Percentiles rank a stretch among this genome's conserved stretches.
Evolutionary conservation across 108 stramenopile species (phyloP).

Genomic region (Skeletonema tropicum): DNA sequence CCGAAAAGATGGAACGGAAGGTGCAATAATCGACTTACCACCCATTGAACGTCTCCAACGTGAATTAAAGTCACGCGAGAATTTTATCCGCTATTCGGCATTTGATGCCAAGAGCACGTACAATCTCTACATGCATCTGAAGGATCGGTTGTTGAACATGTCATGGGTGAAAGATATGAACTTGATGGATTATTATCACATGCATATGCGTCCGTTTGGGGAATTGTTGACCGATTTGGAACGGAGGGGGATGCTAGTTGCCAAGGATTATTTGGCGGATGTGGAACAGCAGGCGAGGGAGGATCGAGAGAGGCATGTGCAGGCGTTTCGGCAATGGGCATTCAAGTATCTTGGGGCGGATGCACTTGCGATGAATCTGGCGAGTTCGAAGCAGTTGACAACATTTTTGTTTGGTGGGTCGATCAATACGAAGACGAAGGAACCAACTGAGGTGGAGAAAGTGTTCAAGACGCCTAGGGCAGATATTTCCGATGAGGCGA

Average conservation of each 20-base stretch:
- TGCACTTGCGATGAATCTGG: constrained; percentile 87
- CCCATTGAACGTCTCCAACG: constrained; percentile 90
- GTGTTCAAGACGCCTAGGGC: constrained; percentile 85
- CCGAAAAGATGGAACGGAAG: constrained; percentile 87
- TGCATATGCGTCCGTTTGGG: constrained; percentile 92
- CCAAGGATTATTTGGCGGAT: constrained; percentile 83
- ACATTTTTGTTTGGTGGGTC: constrained; percentile 94
- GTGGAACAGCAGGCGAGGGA: constrained; percentile 83
- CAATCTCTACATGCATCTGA: constrained; percentile 51
- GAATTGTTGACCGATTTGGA: constrained; percentile 98
- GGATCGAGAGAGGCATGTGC: constrained; percentile 71
- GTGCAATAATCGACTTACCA: constrained; percentile 80
- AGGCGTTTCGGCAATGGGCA: constrained; percentile 84
- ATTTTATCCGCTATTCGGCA: constrained; percentile 92
- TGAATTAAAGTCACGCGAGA: constrained; percentile 61
- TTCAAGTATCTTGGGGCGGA: constrained; percentile 70
- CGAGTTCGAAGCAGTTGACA: constrained; percentile 78
- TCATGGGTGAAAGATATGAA: constrained; percentile 54
- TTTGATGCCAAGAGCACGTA: constrained; percentile 79
- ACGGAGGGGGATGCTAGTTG: constrained; percentile 91
- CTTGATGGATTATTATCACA: constrained; percentile 94
- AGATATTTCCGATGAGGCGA: constrained; percentile 82
- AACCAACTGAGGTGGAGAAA: constrained; percentile 66
- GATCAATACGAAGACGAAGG: constrained; percentile 71
- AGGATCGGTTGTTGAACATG: constrained; percentile 38